Evolutionary conservation across 208 protist genomes (phyloP).

Genomic region (Willaertia magna): DNA sequence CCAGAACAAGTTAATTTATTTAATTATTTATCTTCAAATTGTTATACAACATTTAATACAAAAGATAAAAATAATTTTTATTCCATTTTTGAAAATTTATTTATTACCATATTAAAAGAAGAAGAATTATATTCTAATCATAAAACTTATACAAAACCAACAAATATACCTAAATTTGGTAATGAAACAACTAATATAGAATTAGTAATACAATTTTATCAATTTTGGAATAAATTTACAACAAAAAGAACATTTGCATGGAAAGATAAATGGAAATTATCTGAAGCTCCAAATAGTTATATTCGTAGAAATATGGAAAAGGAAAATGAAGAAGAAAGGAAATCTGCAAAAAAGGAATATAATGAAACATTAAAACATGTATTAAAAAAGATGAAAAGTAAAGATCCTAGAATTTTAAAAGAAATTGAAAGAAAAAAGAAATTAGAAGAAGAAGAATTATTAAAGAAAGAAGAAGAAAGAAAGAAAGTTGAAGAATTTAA

Average conservation of each 20-base stretch:
- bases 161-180: background rate
- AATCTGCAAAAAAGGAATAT: background rate
- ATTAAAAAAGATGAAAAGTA: background rate
- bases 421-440: background rate
- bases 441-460: background rate
- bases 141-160: background rate
- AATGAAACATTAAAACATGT: background rate
- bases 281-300: background rate
- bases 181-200: background rate
- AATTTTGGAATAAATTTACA: background rate
- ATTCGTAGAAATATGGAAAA: background rate
- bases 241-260: background rate
- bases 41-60: background rate
- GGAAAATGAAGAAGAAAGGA: background rate
- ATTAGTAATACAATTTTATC: background rate
- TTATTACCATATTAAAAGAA: background rate
- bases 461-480: background rate
- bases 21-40: background rate
- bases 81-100: background rate
- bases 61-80: background rate
- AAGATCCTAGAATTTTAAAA: background rate
- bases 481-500: background rate
- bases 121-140: background rate
- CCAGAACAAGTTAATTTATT: background rate
- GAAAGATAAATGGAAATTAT: background rate